These are phyloP conservation scores for Megacollybia marginata DNA, from an alignment of 768 basidiomycete genomes.

Conservation along the genomic window DNA sequence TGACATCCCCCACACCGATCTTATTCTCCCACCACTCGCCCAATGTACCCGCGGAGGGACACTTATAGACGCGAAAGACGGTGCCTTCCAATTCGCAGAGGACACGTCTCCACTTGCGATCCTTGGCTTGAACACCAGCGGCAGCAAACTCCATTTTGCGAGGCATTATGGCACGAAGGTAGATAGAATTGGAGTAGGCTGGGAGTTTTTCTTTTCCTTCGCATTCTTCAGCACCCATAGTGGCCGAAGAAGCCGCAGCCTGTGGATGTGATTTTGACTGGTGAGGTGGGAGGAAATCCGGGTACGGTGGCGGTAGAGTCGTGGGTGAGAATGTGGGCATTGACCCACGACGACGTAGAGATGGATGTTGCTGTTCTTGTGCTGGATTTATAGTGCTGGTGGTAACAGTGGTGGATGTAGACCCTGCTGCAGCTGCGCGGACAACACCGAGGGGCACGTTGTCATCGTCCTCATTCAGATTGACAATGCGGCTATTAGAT, in stretches of 20 bases:
- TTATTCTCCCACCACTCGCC: slow-evolving; percentile 76
- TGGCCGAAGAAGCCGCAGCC: slow-evolving; percentile 24
- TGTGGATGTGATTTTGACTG: slow-evolving; percentile 13
- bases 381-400: slow-evolving; percentile 10
- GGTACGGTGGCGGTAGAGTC: slow-evolving; percentile 64
- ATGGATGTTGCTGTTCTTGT: slow-evolving; percentile 1
- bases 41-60: slow-evolving; percentile 33
- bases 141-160: slow-evolving; percentile 89
- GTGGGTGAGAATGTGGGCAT: slow-evolving; percentile 61
- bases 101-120: slow-evolving; percentile 87
- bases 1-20: slow-evolving; percentile 65
- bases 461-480: slow-evolving; percentile 8
- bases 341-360: slow-evolving; percentile 48
- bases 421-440: slow-evolving; percentile 12
- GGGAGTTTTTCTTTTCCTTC: slow-evolving; percentile 83
- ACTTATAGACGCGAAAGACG: slow-evolving; percentile 70
- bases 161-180: slow-evolving; percentile 74
- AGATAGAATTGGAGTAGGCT: slow-evolving; percentile 71
- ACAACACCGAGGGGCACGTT: slow-evolving; percentile 13
- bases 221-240: slow-evolving; percentile 45
- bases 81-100: slow-evolving; percentile 92
- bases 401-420: slow-evolving; percentile 21
- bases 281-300: slow-evolving; percentile 30
- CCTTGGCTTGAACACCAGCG: slow-evolving; percentile 82
- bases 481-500: not conserved